Evolutionary conservation across 2,329 filamentous ascomycete genomes (phyloP), one percentile per base, ranked within the genome.

Genomic region (Penicillium sp.): DNA sequence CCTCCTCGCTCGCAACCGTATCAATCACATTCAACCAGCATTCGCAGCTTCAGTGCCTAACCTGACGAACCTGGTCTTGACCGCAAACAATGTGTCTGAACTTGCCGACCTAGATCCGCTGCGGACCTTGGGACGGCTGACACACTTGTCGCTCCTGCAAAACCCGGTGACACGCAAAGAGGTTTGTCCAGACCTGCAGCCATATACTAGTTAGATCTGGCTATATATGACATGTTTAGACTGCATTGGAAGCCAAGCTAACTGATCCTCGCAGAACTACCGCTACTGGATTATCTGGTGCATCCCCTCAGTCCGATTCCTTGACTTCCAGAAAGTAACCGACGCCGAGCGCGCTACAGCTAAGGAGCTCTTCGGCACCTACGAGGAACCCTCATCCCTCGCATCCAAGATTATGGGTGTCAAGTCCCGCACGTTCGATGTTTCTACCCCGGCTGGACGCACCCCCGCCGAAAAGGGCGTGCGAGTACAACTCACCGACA

Each of bases 91-190:
- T 68, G 72, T 99, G 60, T 76, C 79, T 34, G 92, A 97, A 79
- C 79, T 99, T 68, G 88, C 89, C 45, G 94, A 99, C 72, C 72
- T 97, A 57, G 92, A 97, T 67, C 82, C 87, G n/a, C 77, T 99
- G 64, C 82, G 80, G 29, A 80, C 80, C 21, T 87, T 95, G 66
- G 70, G 78, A 54, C 81, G 82, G 55, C 75, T 99, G 72, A 91
- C 87, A 54, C 91, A 96, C 75, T 72, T 99, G 66, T 86, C 89
- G 38, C 72, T 97, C 70, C 72, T 88, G 53, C 92, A 95, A 58
- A 97, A 97, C 72, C 93, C 94, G 0, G 89, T 97, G 8, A 86
- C 89, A 25, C 89, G 88, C 79, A 96, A 93, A 77, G 92, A 97
- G 85, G 92, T 96, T 72, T 65, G 87, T 76, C 46, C 13, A 27